Base-by-base conservation (phyloP, 2,329 filamentous ascomycete species). In the Acrocalymma vagum region DNA sequence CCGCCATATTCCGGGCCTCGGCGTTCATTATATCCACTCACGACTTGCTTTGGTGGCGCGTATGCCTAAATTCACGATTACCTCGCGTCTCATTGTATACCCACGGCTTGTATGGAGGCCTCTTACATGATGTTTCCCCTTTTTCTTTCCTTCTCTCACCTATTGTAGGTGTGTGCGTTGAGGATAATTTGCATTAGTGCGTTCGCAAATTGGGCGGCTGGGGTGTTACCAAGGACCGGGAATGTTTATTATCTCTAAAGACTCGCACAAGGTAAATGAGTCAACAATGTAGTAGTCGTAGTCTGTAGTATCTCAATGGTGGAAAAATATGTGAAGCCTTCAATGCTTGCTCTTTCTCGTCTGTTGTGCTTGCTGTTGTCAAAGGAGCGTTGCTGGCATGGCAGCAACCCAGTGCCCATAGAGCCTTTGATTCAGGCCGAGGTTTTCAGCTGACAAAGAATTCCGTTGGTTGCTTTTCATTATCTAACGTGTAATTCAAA, bases 1-100 rank as follows among this genome's bases (percentile, higher is more conserved):
- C n/a, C n/a, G n/a, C n/a, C n/a, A n/a, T n/a, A n/a, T n/a, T n/a
- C n/a, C n/a, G n/a, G n/a, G n/a, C n/a, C n/a, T n/a, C n/a, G n/a
- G n/a, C n/a, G n/a, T n/a, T n/a, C n/a, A n/a, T n/a, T n/a, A n/a
- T n/a, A n/a, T n/a, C n/a, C n/a, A n/a, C n/a, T n/a, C n/a, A n/a
- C n/a, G n/a, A 43, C 26, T 22, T 45, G 42, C 42, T 42, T 43
- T 11, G 31, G 16, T 31, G 37, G 35, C 34, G 37, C 31, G 28
- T 11, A 21, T 34, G 37, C 31, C 24, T 11, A 21, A 14, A 33
- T 17, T 42, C 42, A 49, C 35, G 32, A 45, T 39, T n/a, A n/a
- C n/a, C 32, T 49, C 42, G 51, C 50, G 48, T 52, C 45, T 55
- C 51, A 48, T 51, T 50, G 53, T 58, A 61, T 59, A 58, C 55